Evolutionary conservation across 1,139 yeast genomes (phyloP).

Genomic region (Geotrichum aggregatum): DNA sequence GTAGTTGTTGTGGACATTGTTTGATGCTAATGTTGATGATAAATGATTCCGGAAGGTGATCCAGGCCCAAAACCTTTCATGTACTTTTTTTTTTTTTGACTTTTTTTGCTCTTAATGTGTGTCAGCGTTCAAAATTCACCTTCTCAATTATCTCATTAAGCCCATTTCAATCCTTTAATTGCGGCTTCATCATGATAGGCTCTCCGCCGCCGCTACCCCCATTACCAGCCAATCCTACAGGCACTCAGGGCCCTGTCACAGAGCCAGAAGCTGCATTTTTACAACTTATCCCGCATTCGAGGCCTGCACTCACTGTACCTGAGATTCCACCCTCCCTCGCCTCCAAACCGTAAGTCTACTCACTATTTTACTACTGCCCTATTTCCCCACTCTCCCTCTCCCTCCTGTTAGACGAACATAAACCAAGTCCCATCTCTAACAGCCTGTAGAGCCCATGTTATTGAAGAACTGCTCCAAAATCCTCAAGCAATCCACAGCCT

Average conservation of each 20-base stretch:
- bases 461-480: constrained; percentile 9
- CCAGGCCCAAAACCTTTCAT: neutral
- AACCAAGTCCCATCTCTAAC: too few species aligned
- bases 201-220: constrained; percentile 14
- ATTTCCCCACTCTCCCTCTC: too few species aligned
- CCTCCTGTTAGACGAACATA: neutral
- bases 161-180: too few species aligned
- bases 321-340: constrained; percentile 14
- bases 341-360: constrained; percentile 8
- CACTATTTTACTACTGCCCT: too few species aligned
- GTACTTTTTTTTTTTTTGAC: neutral
- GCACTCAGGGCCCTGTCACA: neutral
- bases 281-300: neutral
- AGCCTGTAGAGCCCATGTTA: neutral
- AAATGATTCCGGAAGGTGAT: neutral
- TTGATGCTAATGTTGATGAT: neutral
- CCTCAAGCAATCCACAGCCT: constrained; percentile 20
- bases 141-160: too few species aligned
- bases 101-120: too few species aligned
- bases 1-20: neutral
- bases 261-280: neutral
- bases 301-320: constrained; percentile 4
- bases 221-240: constrained; percentile 1
- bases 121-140: too few species aligned
- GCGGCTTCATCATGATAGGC: constrained; percentile 2